Evolutionary conservation across 1,284 basidiomycete genomes (phyloP).

Genomic region (Rhizoctonia solani): DNA sequence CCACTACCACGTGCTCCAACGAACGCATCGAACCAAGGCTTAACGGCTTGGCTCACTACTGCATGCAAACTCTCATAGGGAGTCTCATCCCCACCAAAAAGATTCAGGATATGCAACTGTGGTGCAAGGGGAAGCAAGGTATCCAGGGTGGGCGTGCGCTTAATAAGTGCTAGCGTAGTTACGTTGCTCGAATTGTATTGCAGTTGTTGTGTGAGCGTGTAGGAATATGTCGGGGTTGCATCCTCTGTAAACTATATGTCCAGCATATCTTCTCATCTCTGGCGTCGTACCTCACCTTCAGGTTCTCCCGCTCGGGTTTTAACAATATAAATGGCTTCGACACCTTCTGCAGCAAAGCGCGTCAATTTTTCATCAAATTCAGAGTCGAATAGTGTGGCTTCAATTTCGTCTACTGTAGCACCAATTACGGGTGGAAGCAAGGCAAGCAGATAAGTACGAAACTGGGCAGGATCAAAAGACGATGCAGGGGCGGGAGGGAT

Average conservation of each 20-base stretch:
- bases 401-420: slow-evolving; percentile 63
- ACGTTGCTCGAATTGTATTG: slow-evolving; percentile 81
- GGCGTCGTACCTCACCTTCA: slow-evolving; percentile 55
- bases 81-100: slow-evolving; percentile 88
- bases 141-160: slow-evolving; percentile 84
- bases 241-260: slow-evolving; percentile 55
- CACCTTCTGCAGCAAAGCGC: slow-evolving; percentile 73
- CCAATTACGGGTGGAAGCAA: slow-evolving; percentile 77
- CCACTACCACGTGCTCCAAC: slow-evolving; percentile 74
- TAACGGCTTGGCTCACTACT: slow-evolving; percentile 94
- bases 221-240: slow-evolving; percentile 61
- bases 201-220: slow-evolving; percentile 71
- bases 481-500: slow-evolving; percentile 35
- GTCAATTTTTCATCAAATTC: slow-evolving; percentile 74
- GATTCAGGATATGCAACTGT: slow-evolving; percentile 90
- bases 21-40: slow-evolving; percentile 98
- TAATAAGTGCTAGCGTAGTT: slow-evolving; percentile 92
- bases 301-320: slow-evolving; percentile 72
- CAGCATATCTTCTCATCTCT: slow-evolving; percentile 21
- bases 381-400: slow-evolving; percentile 64
- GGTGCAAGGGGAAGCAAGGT: slow-evolving; percentile 74
- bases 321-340: slow-evolving; percentile 69
- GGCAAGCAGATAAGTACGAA: slow-evolving; percentile 60
- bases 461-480: slow-evolving; percentile 45
- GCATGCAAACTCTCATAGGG: slow-evolving; percentile 96